Conservation (phyloP, 352 stramenopile species). For the Phytophthora fragariaefolia region DNA sequence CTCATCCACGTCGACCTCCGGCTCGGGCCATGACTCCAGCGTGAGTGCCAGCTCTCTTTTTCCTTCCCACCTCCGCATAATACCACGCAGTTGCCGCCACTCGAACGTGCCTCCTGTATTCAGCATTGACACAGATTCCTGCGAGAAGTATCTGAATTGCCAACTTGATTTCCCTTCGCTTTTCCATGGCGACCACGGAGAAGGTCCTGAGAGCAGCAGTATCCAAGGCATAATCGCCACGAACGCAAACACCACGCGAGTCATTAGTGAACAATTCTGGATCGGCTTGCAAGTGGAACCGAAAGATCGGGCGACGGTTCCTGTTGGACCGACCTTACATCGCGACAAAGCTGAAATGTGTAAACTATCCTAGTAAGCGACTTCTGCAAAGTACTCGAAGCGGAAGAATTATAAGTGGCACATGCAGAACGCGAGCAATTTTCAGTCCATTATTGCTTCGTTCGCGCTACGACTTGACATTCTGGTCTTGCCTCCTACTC, state of each 20-base stretch:
- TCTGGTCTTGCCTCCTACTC: conserved; percentile 33
- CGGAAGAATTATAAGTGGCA: too few species aligned
- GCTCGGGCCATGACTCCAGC: conserved; percentile 37
- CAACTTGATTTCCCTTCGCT: background rate
- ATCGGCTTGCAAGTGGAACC: conserved; percentile 13
- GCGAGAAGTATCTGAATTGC: background rate
- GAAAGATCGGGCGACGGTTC: conserved; percentile 32
- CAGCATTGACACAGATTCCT: conserved; percentile 10
- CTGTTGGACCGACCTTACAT: background rate
- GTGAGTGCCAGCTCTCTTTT: conserved; percentile 12
- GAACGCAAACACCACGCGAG: conserved; percentile 23
- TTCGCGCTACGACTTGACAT: conserved; percentile 12
- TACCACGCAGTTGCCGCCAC: conserved; percentile 20
- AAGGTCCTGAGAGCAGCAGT: conserved; percentile 21
- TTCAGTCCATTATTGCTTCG: conserved; percentile 23
- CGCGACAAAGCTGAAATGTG: background rate
- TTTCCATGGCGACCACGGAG: background rate
- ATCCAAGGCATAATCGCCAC: conserved; percentile 26
- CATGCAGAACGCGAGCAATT: background rate
- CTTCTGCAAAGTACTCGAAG: background rate
- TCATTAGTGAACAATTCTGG: conserved; percentile 18
- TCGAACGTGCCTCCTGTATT: conserved; percentile 18
- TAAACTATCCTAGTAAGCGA: background rate
- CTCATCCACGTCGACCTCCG: conserved; percentile 45
- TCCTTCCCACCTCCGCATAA: conserved; percentile 21